Evolutionary conservation across 495 filamentous ascomycete genomes (phyloP).

Genomic region (Viridothelium virens): DNA sequence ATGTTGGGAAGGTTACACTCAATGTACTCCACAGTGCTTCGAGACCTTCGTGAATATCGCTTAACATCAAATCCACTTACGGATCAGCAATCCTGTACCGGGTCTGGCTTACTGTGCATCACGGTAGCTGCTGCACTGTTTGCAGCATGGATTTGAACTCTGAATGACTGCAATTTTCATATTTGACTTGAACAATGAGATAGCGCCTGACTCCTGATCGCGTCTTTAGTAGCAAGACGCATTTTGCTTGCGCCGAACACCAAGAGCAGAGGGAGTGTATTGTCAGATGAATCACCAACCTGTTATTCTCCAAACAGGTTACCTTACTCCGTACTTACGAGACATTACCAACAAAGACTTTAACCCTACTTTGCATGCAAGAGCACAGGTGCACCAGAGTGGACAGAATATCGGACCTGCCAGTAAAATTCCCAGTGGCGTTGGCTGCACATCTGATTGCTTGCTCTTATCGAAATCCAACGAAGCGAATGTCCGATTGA

Average conservation of each 20-base stretch:
- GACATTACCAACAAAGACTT: not conserved
- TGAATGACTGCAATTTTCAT: not conserved
- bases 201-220: not conserved
- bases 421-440: not conserved
- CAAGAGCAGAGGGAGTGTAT: not conserved
- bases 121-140: not conserved
- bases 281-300: not conserved
- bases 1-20: too few relatives aligned
- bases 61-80: too few relatives aligned
- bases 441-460: not conserved
- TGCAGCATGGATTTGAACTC: not conserved
- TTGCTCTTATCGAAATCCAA: not conserved
- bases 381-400: not conserved
- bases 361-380: not conserved
- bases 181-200: not conserved
- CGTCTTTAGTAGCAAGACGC: not conserved
- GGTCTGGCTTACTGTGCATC: not conserved
- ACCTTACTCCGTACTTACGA: not conserved
- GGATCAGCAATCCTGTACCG: not conserved
- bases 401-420: not conserved
- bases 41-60: too few relatives aligned
- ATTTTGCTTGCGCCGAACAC: not conserved
- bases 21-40: too few relatives aligned
- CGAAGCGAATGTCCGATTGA: not conserved
- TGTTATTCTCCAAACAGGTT: not conserved